Percentiles rank a stretch among this genome's conserved stretches.
Evolutionary conservation across 208 protist species (phyloP).

Genomic region (Naegleria lovaniensis): DNA sequence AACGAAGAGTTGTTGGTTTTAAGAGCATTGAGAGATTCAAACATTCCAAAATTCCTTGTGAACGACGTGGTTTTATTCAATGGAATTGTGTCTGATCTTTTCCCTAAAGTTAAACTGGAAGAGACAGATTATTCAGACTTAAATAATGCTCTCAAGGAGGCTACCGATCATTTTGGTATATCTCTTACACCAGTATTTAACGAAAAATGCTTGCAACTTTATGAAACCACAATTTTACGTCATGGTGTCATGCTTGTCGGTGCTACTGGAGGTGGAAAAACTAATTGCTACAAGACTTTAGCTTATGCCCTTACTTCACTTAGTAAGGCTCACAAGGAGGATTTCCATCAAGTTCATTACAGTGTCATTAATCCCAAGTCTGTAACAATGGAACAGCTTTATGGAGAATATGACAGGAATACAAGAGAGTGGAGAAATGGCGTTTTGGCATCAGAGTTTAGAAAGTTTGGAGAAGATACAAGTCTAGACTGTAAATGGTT

Average conservation of each 20-base stretch:
- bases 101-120: conserved; percentile 84
- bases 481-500: conserved; percentile 88
- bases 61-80: conserved; percentile 86
- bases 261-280: conserved; percentile 90
- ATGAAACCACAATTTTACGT: conserved; percentile 94
- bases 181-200: conserved; percentile 75
- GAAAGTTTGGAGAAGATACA: conserved; percentile 72
- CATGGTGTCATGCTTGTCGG: conserved; percentile 97
- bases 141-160: conserved; percentile 37
- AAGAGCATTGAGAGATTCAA: conserved; percentile 88
- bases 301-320: conserved; percentile 69
- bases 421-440: conserved; percentile 93
- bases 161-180: conserved; percentile 28
- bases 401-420: conserved; percentile 90
- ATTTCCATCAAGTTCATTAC: conserved; percentile 71
- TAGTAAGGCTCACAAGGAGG: conserved; percentile 55
- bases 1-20: conserved; percentile 89
- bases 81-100: conserved; percentile 95
- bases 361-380: conserved; percentile 89
- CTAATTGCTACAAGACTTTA: conserved; percentile 72
- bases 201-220: conserved; percentile 93
- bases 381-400: conserved; percentile 95
- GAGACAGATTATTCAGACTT: conserved; percentile 85
- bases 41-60: conserved; percentile 94
- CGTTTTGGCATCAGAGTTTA: conserved; percentile 86